Conservation (phyloP, 164 flowering plant species). For the Piper betle region DNA sequence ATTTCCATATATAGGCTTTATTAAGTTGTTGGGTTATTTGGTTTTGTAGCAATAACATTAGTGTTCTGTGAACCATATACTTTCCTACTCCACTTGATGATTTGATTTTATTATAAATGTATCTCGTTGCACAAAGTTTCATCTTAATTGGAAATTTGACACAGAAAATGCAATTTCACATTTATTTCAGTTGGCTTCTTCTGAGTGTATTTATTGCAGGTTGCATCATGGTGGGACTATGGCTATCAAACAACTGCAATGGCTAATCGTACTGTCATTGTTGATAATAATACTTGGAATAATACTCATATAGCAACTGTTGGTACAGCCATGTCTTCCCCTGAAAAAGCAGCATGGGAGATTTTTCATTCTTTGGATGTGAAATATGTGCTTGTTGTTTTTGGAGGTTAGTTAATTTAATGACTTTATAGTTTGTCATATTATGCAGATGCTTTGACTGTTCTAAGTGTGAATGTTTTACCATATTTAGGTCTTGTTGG, state of each 20-base stretch:
- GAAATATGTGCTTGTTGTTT: slow-evolving; percentile 98
- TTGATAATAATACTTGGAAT: slow-evolving; percentile 99
- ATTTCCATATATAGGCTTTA: too few relatives aligned
- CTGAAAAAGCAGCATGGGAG: slow-evolving; percentile 99
- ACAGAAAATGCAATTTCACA: too few relatives aligned
- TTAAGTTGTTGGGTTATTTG: too few relatives aligned
- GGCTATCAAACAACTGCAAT: slow-evolving; percentile 99
- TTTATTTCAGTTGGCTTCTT: background rate
- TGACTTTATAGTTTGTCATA: background rate
- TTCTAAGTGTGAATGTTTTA: slow-evolving; percentile 7
- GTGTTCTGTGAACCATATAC: too few relatives aligned
- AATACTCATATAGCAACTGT: slow-evolving; percentile 99
- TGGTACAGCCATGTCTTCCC: slow-evolving; percentile 99
- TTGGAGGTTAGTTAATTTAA: slow-evolving; percentile 62
- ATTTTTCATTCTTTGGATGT: slow-evolving; percentile 94
- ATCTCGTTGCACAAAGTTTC: too few relatives aligned
- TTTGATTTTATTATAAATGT: too few relatives aligned
- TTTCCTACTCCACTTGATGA: too few relatives aligned
- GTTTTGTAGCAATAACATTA: too few relatives aligned
- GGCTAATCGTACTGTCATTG: slow-evolving; percentile 98
- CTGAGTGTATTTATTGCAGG: slow-evolving; percentile 31
- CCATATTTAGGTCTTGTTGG: slow-evolving; percentile 79
- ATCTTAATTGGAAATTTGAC: too few relatives aligned
- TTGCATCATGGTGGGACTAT: slow-evolving; percentile 99
- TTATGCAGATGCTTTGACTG: background rate